A percentile compares a stretch with the other conserved stretches of the same genome.
Conservation (phyloP, 2,329 filamentous ascomycete genomes). For the Alternaria sp. region DNA sequence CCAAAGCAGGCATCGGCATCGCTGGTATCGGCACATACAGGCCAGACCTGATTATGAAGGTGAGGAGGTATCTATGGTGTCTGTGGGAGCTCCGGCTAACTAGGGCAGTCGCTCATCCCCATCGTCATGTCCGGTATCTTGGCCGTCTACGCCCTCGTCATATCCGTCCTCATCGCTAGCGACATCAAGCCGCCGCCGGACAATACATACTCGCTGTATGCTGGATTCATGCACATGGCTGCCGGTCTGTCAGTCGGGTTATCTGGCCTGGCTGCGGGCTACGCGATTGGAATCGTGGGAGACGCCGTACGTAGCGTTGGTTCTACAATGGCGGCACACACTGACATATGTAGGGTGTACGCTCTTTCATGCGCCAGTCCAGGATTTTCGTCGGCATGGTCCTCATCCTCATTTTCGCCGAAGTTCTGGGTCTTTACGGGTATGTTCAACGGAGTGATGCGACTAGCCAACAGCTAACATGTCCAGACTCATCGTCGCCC, state of each 20-base stretch:
- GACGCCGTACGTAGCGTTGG: constrained; percentile 69
- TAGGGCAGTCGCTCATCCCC: constrained; percentile 75
- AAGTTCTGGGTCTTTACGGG: constrained; percentile 97
- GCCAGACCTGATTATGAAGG: constrained; percentile 91
- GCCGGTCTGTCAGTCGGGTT: constrained; percentile 79
- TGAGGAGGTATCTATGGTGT: constrained; percentile 39
- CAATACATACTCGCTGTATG: constrained; percentile 80
- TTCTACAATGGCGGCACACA: background rate
- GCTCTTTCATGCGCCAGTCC: constrained; percentile 95
- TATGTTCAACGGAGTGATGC: constrained; percentile 53
- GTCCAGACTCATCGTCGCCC: constrained; percentile 81
- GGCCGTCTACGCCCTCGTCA: constrained; percentile 95
- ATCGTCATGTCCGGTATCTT: constrained; percentile 99
- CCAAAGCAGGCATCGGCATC: constrained; percentile 88
- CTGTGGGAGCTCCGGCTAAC: constrained; percentile 26
- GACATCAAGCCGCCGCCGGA: constrained; percentile 77
- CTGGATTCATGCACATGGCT: constrained; percentile 91
- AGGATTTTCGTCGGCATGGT: constrained; percentile 99
- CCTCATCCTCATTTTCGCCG: constrained; percentile 95
- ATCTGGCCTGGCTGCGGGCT: constrained; percentile 49
- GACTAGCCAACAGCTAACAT: constrained; percentile 16
- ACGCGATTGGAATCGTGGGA: constrained; percentile 90
- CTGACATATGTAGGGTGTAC: constrained; percentile 67
- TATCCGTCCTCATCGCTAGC: constrained; percentile 92
- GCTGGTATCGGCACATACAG: constrained; percentile 84